Conservation (phyloP, 345 rosid species). For the Populus ilicifolia region DNA sequence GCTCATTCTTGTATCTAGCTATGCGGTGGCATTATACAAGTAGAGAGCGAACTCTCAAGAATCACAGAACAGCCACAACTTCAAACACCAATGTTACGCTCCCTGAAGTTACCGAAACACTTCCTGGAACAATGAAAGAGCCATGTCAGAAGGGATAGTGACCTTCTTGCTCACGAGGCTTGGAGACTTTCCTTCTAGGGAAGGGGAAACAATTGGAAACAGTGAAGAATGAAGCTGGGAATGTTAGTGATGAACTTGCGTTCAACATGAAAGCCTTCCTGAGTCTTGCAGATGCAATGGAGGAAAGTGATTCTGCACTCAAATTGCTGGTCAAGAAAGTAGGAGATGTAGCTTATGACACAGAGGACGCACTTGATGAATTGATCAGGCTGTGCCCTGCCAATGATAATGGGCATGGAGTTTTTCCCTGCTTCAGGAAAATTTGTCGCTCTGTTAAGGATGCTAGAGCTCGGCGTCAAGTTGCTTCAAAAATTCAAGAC, state of each 20-base stretch:
- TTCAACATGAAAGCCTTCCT: slow-evolving; percentile 24
- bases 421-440: neutral
- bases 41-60: too few species aligned
- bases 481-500: slow-evolving; percentile 19
- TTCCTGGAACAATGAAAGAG: too few species aligned
- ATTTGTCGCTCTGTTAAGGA: slow-evolving; percentile 10
- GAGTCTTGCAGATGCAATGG: slow-evolving; percentile 21
- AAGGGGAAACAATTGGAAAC: slow-evolving; percentile 13
- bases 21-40: too few species aligned
- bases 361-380: slow-evolving; percentile 32
- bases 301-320: slow-evolving; percentile 15
- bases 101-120: too few species aligned
- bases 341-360: slow-evolving; percentile 21
- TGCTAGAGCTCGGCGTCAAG: slow-evolving; percentile 17
- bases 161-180: slow-evolving; percentile 22
- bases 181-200: slow-evolving; percentile 17
- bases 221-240: slow-evolving; percentile 14
- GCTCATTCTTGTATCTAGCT: too few species aligned
- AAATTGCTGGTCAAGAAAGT: slow-evolving; percentile 22
- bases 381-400: slow-evolving; percentile 10
- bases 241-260: slow-evolving; percentile 23
- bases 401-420: neutral
- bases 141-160: slow-evolving; percentile 32
- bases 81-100: too few species aligned
- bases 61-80: too few species aligned